A percentile compares a stretch with the other conserved stretches of the same genome.
Evolutionary conservation across 139 green algal genomes (phyloP).

Genomic region (Chlorella sorokiniana): DNA sequence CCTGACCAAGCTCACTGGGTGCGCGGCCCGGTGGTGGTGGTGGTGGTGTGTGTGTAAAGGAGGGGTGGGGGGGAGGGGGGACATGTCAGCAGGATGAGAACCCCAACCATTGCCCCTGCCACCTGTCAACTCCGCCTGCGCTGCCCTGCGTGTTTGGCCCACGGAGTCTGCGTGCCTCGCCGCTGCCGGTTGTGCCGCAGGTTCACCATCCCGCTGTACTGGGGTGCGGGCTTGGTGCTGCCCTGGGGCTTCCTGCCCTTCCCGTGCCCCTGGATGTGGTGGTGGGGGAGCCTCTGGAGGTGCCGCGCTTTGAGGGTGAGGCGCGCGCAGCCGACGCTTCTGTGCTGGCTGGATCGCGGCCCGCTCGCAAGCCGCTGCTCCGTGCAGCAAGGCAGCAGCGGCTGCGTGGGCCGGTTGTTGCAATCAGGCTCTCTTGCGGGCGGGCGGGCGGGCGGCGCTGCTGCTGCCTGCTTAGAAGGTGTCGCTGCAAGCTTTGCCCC

Average conservation of each 20-base stretch:
- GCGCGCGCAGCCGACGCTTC: neutral
- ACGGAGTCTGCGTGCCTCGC: neutral
- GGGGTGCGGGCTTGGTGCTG: slow-evolving; percentile 54
- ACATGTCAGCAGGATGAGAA: neutral
- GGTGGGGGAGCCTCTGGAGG: neutral
- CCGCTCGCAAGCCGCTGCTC: neutral
- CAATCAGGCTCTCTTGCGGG: neutral
- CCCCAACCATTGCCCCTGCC: no score
- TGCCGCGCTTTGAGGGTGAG: slow-evolving; percentile 31
- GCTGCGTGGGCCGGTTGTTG: no score
- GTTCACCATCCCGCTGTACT: slow-evolving; percentile 59
- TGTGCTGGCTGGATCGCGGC: neutral
- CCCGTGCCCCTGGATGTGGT: slow-evolving; percentile 35
- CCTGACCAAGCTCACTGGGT: slow-evolving; percentile 4
- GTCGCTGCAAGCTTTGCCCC: neutral
- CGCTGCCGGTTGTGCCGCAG: no score
- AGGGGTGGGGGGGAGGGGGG: neutral
- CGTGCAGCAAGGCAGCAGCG: neutral
- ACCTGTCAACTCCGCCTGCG: neutral
- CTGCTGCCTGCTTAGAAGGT: no score
- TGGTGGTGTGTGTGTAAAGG: neutral
- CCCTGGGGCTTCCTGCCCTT: slow-evolving; percentile 58
- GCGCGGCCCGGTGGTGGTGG: neutral
- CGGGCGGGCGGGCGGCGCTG: no score
- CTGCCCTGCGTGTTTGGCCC: neutral